Percentiles rank a stretch among this genome's conserved stretches.
phyloP scores from a whole-genome alignment of 2,329 filamentous ascomycete species.

The Phyllosticta citribraziliensis region DNA sequence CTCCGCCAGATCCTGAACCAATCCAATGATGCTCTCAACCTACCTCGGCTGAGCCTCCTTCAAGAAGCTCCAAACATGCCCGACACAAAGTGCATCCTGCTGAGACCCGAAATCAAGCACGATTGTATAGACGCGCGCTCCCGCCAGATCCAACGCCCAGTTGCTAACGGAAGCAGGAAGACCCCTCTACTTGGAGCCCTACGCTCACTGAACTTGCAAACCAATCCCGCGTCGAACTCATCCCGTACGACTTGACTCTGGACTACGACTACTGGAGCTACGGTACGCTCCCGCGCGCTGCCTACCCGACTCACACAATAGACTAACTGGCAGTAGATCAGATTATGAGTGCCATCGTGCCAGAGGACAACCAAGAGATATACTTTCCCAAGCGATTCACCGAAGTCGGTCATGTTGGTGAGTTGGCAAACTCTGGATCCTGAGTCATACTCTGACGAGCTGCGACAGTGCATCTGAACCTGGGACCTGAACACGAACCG shows the following conservation, averaged over 20 bases:
- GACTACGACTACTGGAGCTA: constrained; percentile 84
- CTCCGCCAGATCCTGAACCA: constrained; percentile 58
- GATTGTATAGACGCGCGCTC: constrained; percentile 19
- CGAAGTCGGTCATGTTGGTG: constrained; percentile 76
- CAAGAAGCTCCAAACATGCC: constrained; percentile 17
- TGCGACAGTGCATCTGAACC: constrained; percentile 69
- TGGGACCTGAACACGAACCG: constrained; percentile 69
- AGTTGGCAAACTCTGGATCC: constrained; percentile 15
- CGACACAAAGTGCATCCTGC: constrained; percentile 34
- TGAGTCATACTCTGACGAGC: not conserved
- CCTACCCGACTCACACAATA: not conserved
- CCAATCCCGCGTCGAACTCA: constrained; percentile 56
- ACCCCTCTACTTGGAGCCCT: constrained; percentile 66
- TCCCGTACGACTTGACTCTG: constrained; percentile 66
- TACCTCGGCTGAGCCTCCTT: constrained; percentile 56
- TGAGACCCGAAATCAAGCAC: constrained; percentile 33
- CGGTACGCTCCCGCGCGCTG: constrained; percentile 37
- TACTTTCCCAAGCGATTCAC: constrained; percentile 83
- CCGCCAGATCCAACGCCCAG: not conserved
- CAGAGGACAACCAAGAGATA: constrained; percentile 64
- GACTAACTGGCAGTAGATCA: constrained; percentile 48
- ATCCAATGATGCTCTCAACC: constrained; percentile 54
- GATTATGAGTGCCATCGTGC: constrained; percentile 71
- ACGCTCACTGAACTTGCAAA: constrained; percentile 59
- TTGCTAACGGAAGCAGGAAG: constrained; percentile 37